phyloP scores from a whole-genome alignment of 2,329 filamentous ascomycete genomes.

The Cercospora berteroae region DNA sequence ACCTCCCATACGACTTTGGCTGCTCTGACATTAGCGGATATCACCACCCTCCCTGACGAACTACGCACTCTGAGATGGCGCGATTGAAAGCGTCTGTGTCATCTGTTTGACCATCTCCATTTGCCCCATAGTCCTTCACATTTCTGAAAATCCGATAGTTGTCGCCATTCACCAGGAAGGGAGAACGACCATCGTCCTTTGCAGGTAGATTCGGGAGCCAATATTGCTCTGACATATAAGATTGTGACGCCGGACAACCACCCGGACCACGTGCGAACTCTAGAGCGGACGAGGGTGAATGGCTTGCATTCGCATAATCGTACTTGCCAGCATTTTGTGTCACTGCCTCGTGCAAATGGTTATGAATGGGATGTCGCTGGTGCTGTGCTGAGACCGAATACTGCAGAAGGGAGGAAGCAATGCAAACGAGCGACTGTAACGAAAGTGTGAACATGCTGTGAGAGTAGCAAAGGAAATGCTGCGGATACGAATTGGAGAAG shows the following conservation, averaged over 20 bases:
- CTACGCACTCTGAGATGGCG: constrained; percentile 58
- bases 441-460: background rate
- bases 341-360: background rate
- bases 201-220: constrained; percentile 66
- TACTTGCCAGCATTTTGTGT: background rate
- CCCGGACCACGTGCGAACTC: background rate
- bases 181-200: constrained; percentile 63
- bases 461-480: background rate
- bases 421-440: constrained; percentile 14
- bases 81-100: constrained; percentile 86
- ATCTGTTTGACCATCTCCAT: constrained; percentile 68
- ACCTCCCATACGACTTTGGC: constrained; percentile 18
- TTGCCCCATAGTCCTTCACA: constrained; percentile 44
- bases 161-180: constrained; percentile 55
- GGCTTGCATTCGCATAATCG: background rate
- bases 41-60: background rate
- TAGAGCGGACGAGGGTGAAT: background rate
- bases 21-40: background rate
- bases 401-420: background rate
- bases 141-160: constrained; percentile 60
- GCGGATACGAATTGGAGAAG: background rate
- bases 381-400: background rate
- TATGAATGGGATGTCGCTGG: background rate
- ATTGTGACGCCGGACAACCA: background rate
- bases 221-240: constrained; percentile 45